Evolutionary conservation across 768 basidiomycete species (phyloP).

Genomic region (Daedaleopsis sinensis): DNA sequence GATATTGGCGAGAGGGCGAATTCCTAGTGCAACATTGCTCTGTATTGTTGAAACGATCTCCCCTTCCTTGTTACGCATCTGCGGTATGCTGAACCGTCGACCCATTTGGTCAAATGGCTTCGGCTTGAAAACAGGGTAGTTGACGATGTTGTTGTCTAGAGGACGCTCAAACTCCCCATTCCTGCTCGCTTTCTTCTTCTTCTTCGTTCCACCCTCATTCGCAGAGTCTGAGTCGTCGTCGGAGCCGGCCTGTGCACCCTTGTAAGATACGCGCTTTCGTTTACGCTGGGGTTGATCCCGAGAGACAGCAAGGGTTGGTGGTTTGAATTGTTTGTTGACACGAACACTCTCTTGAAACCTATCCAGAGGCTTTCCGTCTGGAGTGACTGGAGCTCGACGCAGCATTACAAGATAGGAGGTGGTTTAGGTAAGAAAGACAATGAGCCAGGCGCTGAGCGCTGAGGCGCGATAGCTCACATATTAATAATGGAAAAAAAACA

Average conservation of each 20-base stretch:
- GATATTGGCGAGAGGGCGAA: slow-evolving; percentile 76
- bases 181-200: slow-evolving; percentile 66
- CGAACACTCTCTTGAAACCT: slow-evolving; percentile 72
- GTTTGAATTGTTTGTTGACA: slow-evolving; percentile 81
- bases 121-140: slow-evolving; percentile 79
- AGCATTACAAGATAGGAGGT: slow-evolving; percentile 49
- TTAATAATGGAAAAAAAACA: too few relatives aligned
- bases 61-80: slow-evolving; percentile 74
- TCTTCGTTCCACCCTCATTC: slow-evolving; percentile 48
- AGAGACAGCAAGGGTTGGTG: slow-evolving; percentile 57
- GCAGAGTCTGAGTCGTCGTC: slow-evolving; percentile 64
- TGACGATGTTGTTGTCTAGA: slow-evolving; percentile 56
- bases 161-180: slow-evolving; percentile 61
- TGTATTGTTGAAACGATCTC: slow-evolving; percentile 54
- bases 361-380: slow-evolving; percentile 69
- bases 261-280: slow-evolving; percentile 88
- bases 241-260: slow-evolving; percentile 55
- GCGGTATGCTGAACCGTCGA: slow-evolving; percentile 82
- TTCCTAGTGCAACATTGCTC: slow-evolving; percentile 80
- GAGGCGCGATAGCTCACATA: slow-evolving; percentile 7
- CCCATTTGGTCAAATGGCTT: slow-evolving; percentile 69
- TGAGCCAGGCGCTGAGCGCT: neutral
- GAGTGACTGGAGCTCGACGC: slow-evolving; percentile 66
- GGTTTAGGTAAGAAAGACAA: slow-evolving; percentile 1
- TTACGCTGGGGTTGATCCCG: slow-evolving; percentile 74